Evolutionary conservation across 768 basidiomycete species (phyloP).

Genomic region (Galerina marginata): DNA sequence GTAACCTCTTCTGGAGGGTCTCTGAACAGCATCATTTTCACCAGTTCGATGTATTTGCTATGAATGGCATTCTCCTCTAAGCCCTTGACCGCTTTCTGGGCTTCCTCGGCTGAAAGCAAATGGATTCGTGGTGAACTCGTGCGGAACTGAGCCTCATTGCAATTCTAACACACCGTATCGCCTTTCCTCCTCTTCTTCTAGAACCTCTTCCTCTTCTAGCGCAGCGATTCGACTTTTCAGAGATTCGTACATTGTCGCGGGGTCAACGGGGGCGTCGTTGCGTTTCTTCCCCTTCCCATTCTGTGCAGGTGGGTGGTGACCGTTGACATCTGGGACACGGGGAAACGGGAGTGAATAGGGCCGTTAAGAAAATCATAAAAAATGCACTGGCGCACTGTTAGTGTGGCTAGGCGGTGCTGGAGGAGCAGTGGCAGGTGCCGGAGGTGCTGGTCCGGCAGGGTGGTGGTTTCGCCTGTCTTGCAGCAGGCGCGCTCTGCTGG

Average conservation of each 20-base stretch:
- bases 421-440: conserved; percentile 62
- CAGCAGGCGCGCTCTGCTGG: conserved; percentile 39
- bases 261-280: conserved; percentile 74
- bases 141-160: conserved; percentile 18
- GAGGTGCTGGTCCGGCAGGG: conserved; percentile 65
- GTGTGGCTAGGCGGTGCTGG: conserved; percentile 57
- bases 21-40: conserved; percentile 40
- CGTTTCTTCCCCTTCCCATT: conserved; percentile 74
- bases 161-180: conserved; percentile 64
- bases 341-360: conserved; percentile 30
- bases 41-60: conserved; percentile 87
- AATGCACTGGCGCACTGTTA: conserved; percentile 28
- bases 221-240: conserved; percentile 89
- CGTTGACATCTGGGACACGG: conserved; percentile 47
- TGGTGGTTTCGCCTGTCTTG: conserved; percentile 54
- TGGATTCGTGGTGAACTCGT: conserved; percentile 18
- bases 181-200: conserved; percentile 87
- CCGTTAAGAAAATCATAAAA: conserved; percentile 35
- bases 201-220: conserved; percentile 84
- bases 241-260: conserved; percentile 86
- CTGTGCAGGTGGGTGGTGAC: conserved; percentile 38
- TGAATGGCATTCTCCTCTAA: conserved; percentile 85
- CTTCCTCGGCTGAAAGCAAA: conserved; percentile 73
- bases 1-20: conserved; percentile 14
- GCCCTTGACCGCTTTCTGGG: conserved; percentile 83